Evolutionary conservation across 805 yeast species (phyloP), one percentile per base, ranked within the genome.

Genomic region (Yamadazyma tumulicola): DNA sequence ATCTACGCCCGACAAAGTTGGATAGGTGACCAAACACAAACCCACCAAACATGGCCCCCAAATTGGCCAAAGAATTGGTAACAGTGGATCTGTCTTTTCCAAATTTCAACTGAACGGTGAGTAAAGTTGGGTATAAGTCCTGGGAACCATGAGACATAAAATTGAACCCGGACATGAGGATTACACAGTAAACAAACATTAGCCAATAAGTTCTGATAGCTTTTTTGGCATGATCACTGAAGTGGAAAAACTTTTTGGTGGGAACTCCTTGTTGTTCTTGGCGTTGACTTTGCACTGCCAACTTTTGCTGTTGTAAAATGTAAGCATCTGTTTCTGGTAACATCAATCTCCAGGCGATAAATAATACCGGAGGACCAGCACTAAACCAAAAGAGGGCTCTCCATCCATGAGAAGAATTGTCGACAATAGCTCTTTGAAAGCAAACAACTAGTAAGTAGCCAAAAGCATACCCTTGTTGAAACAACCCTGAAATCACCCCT

Each of bases 401-500:
- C 87, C 87, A 81, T 0, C 67, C 61, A 38, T 75, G 66, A 1
- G 61, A 46, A 4, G 79, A 62, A 39, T 67, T 72, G 32, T 35
- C 33, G 6, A 73, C 75, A 41, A 81, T 72, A 21, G 81, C 82
- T 53, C 86, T 66, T 41, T 74, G 74, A 61, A 79, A 81, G 16
- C 79, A 64, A 32, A 79, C 84, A 5, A 79, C 85, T 39, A 80
- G 51, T 17, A 81, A 58, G 47, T 79, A 80, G 16, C 88, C 88
- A 31, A 81, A 69, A 1, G 84, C 81, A 46, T 81, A 86, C 41
- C 95, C 95, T 54, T 85, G 83, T 58, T 85, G 95, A 52, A 86
- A 75, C 26, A 84, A 55, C 31, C 85, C 86, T 22, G 80, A 72
- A 31, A 80, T 57, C 38, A 79, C 65, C 29, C 85, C 81, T 57